Evolutionary conservation across 1,139 yeast genomes (phyloP).

Genomic region (Debaryomyces robertsiae): DNA sequence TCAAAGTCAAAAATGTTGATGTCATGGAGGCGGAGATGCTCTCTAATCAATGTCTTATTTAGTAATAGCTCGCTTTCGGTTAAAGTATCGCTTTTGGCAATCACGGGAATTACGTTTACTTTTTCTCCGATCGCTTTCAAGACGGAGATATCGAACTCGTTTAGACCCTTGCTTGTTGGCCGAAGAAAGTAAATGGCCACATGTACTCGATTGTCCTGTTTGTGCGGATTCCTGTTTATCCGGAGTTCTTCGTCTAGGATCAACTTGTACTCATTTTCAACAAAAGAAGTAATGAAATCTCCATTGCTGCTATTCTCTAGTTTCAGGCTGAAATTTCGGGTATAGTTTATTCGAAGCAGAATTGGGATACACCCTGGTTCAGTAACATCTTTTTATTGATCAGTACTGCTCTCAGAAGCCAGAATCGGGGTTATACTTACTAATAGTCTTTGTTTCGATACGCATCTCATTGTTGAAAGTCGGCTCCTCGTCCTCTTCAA

Average conservation of each 20-base stretch:
- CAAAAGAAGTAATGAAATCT: constrained; percentile 40
- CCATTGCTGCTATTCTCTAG: constrained; percentile 36
- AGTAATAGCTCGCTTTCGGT: constrained; percentile 48
- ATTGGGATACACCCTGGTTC: constrained; percentile 26
- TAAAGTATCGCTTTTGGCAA: constrained; percentile 59
- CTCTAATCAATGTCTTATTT: constrained; percentile 46
- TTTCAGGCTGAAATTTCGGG: constrained; percentile 34
- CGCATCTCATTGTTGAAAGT: constrained; percentile 10
- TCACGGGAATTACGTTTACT: constrained; percentile 60
- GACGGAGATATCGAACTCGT: constrained; percentile 44
- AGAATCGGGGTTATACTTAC: constrained; percentile 13
- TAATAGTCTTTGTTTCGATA: constrained; percentile 19
- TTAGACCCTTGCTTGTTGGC: constrained; percentile 57
- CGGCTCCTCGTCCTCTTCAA: constrained; percentile 13
- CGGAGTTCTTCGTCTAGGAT: constrained; percentile 62
- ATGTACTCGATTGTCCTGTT: constrained; percentile 63
- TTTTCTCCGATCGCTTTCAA: constrained; percentile 52
- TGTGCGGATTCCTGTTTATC: constrained; percentile 56
- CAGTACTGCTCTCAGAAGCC: not conserved
- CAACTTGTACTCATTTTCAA: constrained; percentile 57
- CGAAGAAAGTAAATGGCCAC: constrained; percentile 61
- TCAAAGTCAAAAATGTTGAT: constrained; percentile 55
- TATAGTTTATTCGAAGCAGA: constrained; percentile 25
- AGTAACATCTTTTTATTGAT: constrained; percentile 17
- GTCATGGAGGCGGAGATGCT: constrained; percentile 43